Evolutionary conservation across 495 filamentous ascomycete species (phyloP).

Genomic region (Neurospora cerealis): DNA sequence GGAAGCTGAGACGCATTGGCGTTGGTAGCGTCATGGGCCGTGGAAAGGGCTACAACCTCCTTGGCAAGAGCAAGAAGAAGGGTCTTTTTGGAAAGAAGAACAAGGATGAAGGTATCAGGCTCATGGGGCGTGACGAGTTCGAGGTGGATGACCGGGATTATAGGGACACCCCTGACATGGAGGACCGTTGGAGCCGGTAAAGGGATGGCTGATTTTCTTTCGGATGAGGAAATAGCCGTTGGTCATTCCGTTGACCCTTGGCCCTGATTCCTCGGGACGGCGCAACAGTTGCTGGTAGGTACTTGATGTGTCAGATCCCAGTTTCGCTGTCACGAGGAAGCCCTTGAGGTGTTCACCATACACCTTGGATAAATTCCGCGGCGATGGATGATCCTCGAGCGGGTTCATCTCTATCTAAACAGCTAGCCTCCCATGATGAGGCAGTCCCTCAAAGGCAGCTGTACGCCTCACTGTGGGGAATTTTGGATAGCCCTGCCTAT

Average conservation of each 20-base stretch:
- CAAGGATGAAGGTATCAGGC: slow-evolving; percentile 26
- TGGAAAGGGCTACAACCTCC: slow-evolving; percentile 22
- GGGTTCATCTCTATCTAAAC: background rate
- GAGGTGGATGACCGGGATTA: background rate
- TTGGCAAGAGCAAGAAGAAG: slow-evolving; percentile 22
- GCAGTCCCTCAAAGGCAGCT: background rate
- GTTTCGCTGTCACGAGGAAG: background rate
- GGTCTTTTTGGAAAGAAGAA: slow-evolving; percentile 15
- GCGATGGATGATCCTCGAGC: background rate
- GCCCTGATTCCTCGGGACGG: background rate
- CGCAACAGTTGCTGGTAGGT: background rate
- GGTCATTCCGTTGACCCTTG: background rate
- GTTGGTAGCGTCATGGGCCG: slow-evolving; percentile 33
- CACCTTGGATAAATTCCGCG: background rate
- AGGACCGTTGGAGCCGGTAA: background rate
- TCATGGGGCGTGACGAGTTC: slow-evolving; percentile 25
- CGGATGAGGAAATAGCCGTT: background rate
- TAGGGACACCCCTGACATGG: background rate
- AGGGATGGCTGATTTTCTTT: background rate
- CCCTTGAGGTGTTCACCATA: background rate
- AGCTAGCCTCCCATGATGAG: background rate
- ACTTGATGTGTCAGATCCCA: background rate
- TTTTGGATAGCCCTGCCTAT: background rate
- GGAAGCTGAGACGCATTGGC: slow-evolving; percentile 23
- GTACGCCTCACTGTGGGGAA: background rate